Evolutionary conservation across 208 protist genomes (phyloP).

Genomic region (Trypanosoma rangeli): DNA sequence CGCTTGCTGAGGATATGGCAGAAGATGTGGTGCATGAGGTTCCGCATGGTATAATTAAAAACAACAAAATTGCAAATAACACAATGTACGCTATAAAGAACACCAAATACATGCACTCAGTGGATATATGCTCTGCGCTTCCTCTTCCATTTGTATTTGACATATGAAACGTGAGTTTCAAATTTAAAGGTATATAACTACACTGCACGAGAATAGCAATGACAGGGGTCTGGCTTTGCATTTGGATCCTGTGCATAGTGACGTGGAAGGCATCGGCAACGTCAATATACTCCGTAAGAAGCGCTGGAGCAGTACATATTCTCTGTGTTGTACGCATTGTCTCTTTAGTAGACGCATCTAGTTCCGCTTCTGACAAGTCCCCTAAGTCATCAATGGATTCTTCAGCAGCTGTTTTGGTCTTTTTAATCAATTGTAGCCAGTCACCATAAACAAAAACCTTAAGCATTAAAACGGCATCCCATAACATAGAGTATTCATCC

Average conservation of each 20-base stretch:
- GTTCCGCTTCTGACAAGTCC: too few species aligned
- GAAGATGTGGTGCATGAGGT: neutral
- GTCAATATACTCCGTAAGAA: neutral
- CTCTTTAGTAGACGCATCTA: too few species aligned
- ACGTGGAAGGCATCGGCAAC: too few species aligned
- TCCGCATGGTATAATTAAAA: conserved; percentile 11
- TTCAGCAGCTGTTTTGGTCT: neutral
- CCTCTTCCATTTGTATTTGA: conserved; percentile 8
- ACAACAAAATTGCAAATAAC: conserved; percentile 3
- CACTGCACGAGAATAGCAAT: conserved; percentile 67
- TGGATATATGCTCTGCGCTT: conserved; percentile 5
- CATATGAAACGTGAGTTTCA: conserved; percentile 16
- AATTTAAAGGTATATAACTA: conserved; percentile 40
- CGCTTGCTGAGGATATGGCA: neutral
- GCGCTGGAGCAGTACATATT: neutral
- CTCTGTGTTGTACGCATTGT: too few species aligned
- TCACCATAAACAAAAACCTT: conserved; percentile 54
- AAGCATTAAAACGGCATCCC: conserved; percentile 32
- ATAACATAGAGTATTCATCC: conserved; percentile 9
- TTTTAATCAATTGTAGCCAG: conserved; percentile 35
- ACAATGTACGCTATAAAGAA: conserved; percentile 13
- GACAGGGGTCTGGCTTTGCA: conserved; percentile 25
- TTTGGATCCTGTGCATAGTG: conserved; percentile 21
- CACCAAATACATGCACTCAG: neutral
- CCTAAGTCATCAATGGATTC: neutral